Percentiles rank a stretch among this genome's conserved stretches.
These are phyloP conservation scores for Leccinum truebloodii DNA, from an alignment of 768 basidiomycete species.

Conservation along the genomic window DNA sequence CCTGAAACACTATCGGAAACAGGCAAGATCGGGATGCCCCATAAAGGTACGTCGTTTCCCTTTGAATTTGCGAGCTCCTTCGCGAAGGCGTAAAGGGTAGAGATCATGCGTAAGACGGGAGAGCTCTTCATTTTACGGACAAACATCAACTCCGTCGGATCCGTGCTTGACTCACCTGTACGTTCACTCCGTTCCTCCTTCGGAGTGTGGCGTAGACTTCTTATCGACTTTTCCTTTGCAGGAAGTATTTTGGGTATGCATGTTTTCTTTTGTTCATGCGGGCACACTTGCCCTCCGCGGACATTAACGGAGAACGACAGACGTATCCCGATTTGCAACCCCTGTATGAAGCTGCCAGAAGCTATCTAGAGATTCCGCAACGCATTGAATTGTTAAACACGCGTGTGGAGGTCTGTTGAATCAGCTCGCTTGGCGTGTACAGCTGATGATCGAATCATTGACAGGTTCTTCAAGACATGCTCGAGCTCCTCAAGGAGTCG, in stretches of 20 bases:
- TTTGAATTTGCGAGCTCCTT: slow-evolving; percentile 7
- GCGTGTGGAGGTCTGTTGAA: slow-evolving; percentile 76
- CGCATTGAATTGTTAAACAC: slow-evolving; percentile 91
- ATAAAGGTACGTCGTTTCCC: slow-evolving; percentile 55
- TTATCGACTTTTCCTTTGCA: slow-evolving; percentile 29
- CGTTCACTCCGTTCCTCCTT: slow-evolving; percentile 30
- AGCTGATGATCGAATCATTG: slow-evolving; percentile 3
- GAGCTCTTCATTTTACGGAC: slow-evolving; percentile 91
- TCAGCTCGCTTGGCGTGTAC: slow-evolving; percentile 2
- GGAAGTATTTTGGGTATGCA: slow-evolving; percentile 92
- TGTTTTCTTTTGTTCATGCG: slow-evolving; percentile 6
- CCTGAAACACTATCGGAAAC: slow-evolving; percentile 92
- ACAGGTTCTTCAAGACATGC: slow-evolving; percentile 95
- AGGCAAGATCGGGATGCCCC: slow-evolving; percentile 89
- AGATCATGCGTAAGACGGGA: slow-evolving; percentile 98
- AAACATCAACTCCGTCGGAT: slow-evolving; percentile 94
- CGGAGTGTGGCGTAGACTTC: background rate
- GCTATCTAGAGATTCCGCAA: slow-evolving; percentile 94
- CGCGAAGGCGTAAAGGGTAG: slow-evolving; percentile 38
- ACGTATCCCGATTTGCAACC: slow-evolving; percentile 95
- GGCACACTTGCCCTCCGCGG: slow-evolving; percentile 14
- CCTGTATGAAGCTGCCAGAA: slow-evolving; percentile 89
- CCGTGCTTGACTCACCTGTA: slow-evolving; percentile 94
- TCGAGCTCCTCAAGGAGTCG: slow-evolving; percentile 91
- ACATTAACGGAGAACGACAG: slow-evolving; percentile 42